Percentiles rank a stretch among this genome's conserved stretches.
phyloP scores from a whole-genome alignment of 495 filamentous ascomycete genomes.

The Neurospora tetraspora region DNA sequence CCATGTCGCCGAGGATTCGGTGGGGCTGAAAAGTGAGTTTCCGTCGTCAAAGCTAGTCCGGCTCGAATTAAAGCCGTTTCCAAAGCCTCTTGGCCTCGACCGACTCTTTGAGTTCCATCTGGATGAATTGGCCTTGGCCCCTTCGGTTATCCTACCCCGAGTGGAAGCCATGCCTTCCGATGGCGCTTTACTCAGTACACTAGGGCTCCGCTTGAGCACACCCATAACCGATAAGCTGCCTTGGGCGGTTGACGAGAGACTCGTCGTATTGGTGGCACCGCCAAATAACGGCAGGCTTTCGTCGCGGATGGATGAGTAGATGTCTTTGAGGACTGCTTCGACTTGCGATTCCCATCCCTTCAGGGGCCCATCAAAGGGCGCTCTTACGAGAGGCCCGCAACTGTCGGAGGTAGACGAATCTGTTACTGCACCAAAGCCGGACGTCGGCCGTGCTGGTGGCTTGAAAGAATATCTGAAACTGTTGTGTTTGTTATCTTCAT shows the following conservation, averaged over 20 bases:
- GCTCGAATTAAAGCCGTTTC: slow-evolving; percentile 81
- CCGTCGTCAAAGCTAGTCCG: slow-evolving; percentile 88
- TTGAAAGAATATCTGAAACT: slow-evolving; percentile 37
- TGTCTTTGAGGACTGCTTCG: slow-evolving; percentile 82
- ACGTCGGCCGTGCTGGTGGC: slow-evolving; percentile 35
- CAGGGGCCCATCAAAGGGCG: slow-evolving; percentile 65
- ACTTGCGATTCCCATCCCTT: slow-evolving; percentile 84
- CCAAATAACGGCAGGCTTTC: slow-evolving; percentile 70
- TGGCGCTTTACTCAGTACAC: slow-evolving; percentile 80
- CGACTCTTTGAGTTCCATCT: slow-evolving; percentile 80
- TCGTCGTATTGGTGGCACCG: slow-evolving; percentile 44
- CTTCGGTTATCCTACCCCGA: slow-evolving; percentile 60
- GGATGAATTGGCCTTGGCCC: slow-evolving; percentile 46
- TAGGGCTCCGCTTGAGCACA: slow-evolving; percentile 75
- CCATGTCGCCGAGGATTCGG: slow-evolving; percentile 69
- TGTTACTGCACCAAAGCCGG: slow-evolving; percentile 25
- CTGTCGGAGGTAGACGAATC: slow-evolving; percentile 26
- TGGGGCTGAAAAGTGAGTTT: slow-evolving; percentile 84
- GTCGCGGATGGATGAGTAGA: slow-evolving; percentile 80
- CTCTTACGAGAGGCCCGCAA: slow-evolving; percentile 64
- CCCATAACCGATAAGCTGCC: slow-evolving; percentile 46
- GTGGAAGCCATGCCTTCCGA: slow-evolving; percentile 61
- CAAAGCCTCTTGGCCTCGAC: slow-evolving; percentile 70
- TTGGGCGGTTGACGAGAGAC: slow-evolving; percentile 25
- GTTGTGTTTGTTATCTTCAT: slow-evolving; percentile 33